Evolutionary conservation across 108 stramenopile species (phyloP), one percentile per base, ranked within the genome.

Genomic region (Cylindrotheca fusiformis): DNA sequence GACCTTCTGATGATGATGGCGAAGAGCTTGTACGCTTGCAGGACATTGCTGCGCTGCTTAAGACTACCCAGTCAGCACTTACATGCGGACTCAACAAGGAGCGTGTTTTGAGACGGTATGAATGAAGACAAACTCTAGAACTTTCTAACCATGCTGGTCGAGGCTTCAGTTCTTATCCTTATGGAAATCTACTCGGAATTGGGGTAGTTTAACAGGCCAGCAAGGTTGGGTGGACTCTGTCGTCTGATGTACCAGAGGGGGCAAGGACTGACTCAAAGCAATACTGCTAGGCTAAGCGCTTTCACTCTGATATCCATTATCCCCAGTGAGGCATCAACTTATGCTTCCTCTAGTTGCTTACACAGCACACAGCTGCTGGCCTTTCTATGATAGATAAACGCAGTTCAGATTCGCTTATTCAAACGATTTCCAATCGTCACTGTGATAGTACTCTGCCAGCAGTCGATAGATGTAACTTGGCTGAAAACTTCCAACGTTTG

Each of bases 391-490:
- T n/a, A n/a, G n/a, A n/a, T n/a, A n/a, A n/a, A n/a, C n/a, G n/a
- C n/a, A n/a, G n/a, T n/a, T n/a, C n/a, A n/a, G n/a, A n/a, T n/a
- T n/a, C n/a, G n/a, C n/a, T n/a, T 61, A 90, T 33, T 88, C 69
- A 63, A 87, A 77, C 25, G 74, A 67, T 25, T 83, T 84, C 90
- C 90, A 95, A 71, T 97, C 97, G 60, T 97, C 94, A 28, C 67
- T 79, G 67, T 96, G 93, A 75, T 97, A 97, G 55, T 93, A 95
- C 61, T 99, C 98, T 8, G 90, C 85, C 52, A 99, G 68, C 51
- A 97, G 67, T 28, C 98, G 83, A 65, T 97, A 97, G 26, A 99
- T 85, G 65, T 97, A 99, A 41, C 91, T 93, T 12, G 98, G 96
- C 67, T 95, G 96, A 50, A 97, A 95, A 21, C 92, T 90, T 23